These are phyloP conservation scores for Spathaspora girioi DNA, from an alignment of 805 yeast genomes.

Conservation along the genomic window DNA sequence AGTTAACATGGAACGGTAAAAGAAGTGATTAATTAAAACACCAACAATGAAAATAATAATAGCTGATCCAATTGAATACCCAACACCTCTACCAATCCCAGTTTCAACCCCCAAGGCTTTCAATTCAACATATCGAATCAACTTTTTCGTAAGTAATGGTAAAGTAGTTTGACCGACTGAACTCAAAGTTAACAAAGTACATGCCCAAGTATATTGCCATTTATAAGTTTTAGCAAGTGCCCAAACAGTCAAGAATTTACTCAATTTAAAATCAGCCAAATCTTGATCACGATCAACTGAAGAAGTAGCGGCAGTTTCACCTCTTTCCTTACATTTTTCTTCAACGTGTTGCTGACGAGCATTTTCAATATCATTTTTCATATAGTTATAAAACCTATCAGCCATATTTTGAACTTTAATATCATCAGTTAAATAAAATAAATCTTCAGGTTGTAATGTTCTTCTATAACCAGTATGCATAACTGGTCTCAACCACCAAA, in stretches of 20 bases:
- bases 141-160: conserved; percentile 35
- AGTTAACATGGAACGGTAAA: conserved; percentile 54
- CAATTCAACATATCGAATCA: conserved; percentile 32
- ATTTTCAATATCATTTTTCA: conserved; percentile 17
- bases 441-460: conserved; percentile 62
- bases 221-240: conserved; percentile 27
- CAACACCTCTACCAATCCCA: conserved; percentile 33
- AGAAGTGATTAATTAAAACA: conserved; percentile 53
- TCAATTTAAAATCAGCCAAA: conserved; percentile 26
- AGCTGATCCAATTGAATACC: conserved; percentile 38
- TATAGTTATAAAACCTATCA: conserved; percentile 17
- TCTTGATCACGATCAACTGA: conserved; percentile 21
- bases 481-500: conserved; percentile 69
- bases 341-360: conserved; percentile 19
- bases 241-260: conserved; percentile 19
- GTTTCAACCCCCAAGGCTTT: conserved; percentile 21
- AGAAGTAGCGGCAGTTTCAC: conserved; percentile 18
- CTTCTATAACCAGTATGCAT: conserved; percentile 68
- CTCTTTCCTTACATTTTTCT: conserved; percentile 24
- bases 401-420: conserved; percentile 32
- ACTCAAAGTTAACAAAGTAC: conserved; percentile 25
- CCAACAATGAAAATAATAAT: conserved; percentile 27
- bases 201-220: conserved; percentile 28
- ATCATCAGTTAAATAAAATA: conserved; percentile 39
- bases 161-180: conserved; percentile 21